Evolutionary conservation across 2,329 filamentous ascomycete genomes (phyloP).

Genomic region (Ophiocordyceps camponoti-saundersi): DNA sequence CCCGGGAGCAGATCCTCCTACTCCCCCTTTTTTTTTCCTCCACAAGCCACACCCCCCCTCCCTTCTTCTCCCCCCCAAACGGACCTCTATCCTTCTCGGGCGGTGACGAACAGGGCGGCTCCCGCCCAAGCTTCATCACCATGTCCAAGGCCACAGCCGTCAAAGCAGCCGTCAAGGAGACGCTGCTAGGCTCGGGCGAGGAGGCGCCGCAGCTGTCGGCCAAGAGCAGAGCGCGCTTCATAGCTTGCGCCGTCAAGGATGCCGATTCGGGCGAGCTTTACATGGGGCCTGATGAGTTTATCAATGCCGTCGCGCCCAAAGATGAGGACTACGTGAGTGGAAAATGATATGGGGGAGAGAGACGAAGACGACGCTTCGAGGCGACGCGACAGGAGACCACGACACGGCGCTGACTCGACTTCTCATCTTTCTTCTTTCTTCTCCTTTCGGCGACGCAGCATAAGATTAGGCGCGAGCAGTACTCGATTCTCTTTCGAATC

Average conservation of each 20-base stretch:
- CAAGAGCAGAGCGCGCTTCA: constrained; percentile 61
- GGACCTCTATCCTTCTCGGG: background rate
- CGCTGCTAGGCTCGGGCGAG: constrained; percentile 48
- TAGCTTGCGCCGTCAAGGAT: constrained; percentile 60
- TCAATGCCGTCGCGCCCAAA: constrained; percentile 73
- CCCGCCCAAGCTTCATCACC: constrained; percentile 3
- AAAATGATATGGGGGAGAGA: background rate
- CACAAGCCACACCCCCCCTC: too few relatives aligned
- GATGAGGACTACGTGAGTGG: constrained; percentile 77
- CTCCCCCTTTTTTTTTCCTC: background rate
- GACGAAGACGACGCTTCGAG: background rate
- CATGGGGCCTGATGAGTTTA: constrained; percentile 75
- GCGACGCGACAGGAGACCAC: background rate
- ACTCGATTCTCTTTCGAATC: constrained; percentile 80
- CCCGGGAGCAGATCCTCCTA: background rate
- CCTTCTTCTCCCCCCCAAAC: background rate
- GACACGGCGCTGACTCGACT: background rate
- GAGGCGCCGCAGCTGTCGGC: constrained; percentile 47
- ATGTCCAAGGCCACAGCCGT: constrained; percentile 29
- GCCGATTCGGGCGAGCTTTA: constrained; percentile 58
- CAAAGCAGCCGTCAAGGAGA: constrained; percentile 63
- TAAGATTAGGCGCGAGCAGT: constrained; percentile 95
- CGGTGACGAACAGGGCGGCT: background rate
- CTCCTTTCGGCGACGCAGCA: constrained; percentile 43
- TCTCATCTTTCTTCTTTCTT: background rate